phyloP scores from a whole-genome alignment of 306 rosid genomes.

The Acacia confusa region DNA sequence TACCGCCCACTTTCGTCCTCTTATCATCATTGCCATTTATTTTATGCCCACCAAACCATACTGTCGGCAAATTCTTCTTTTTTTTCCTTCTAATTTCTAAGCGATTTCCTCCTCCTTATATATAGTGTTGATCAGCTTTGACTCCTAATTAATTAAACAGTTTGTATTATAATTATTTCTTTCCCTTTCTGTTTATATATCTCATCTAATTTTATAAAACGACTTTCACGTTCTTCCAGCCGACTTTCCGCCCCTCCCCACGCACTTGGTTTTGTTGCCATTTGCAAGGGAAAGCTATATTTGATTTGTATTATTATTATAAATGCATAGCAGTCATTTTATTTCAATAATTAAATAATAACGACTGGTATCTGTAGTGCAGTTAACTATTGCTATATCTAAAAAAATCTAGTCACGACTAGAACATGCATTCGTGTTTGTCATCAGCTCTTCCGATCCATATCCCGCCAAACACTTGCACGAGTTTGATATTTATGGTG shows the following conservation, averaged over 20 bases:
- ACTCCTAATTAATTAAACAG: not conserved
- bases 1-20: constrained; percentile 23
- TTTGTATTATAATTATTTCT: not conserved
- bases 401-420: too few species aligned
- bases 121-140: not conserved
- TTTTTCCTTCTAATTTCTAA: too few species aligned
- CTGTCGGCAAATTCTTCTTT: constrained; percentile 24
- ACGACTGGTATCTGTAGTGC: not conserved
- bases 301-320: not conserved
- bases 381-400: too few species aligned
- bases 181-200: constrained; percentile 23
- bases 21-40: constrained; percentile 33
- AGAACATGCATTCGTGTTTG: too few species aligned
- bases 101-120: not conserved
- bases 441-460: too few species aligned
- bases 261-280: not conserved
- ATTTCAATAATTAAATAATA: not conserved
- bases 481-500: too few species aligned
- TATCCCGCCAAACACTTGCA: too few species aligned
- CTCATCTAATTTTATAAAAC: constrained; percentile 6
- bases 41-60: not conserved
- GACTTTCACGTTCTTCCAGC: constrained; percentile 19
- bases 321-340: not conserved
- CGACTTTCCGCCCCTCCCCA: constrained; percentile 18
- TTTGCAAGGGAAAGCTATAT: not conserved